phyloP scores from a whole-genome alignment of 164 flowering plant species.

The Vitis rupestris region DNA sequence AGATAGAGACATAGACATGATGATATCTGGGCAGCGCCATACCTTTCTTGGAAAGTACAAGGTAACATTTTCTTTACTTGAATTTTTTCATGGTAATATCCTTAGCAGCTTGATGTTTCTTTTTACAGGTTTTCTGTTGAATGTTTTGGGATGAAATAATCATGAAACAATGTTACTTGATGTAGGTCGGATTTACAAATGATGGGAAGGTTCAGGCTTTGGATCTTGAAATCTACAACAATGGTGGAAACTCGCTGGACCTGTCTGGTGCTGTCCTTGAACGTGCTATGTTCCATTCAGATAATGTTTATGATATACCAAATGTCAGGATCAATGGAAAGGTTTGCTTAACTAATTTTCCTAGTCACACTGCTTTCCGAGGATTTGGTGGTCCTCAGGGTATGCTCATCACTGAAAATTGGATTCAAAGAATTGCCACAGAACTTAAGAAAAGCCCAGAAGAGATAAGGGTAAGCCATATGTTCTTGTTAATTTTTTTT shows the following conservation, averaged over 20 bases:
- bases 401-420: constrained; percentile 90
- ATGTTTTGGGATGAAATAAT: not conserved
- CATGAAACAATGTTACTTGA: constrained; percentile 7
- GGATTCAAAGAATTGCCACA: constrained; percentile 85
- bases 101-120: not conserved
- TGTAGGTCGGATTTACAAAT: constrained; percentile 87
- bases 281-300: constrained; percentile 95
- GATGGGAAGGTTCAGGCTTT: constrained; percentile 82
- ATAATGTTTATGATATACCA: constrained; percentile 92
- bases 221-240: constrained; percentile 92
- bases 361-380: constrained; percentile 95
- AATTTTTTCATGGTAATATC: not conserved
- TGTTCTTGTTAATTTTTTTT: not conserved
- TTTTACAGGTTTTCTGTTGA: not conserved
- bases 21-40: constrained; percentile 93
- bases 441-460: constrained; percentile 79
- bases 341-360: constrained; percentile 88
- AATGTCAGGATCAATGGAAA: constrained; percentile 70
- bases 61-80: constrained; percentile 40
- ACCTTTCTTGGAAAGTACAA: constrained; percentile 98
- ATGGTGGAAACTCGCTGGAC: constrained; percentile 91
- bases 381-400: constrained; percentile 99
- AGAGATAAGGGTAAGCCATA: constrained; percentile 66
- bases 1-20: constrained; percentile 95
- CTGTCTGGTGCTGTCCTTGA: constrained; percentile 82